phyloP scores from a whole-genome alignment of 2,329 filamentous ascomycete species.

The Dothistroma pini region DNA sequence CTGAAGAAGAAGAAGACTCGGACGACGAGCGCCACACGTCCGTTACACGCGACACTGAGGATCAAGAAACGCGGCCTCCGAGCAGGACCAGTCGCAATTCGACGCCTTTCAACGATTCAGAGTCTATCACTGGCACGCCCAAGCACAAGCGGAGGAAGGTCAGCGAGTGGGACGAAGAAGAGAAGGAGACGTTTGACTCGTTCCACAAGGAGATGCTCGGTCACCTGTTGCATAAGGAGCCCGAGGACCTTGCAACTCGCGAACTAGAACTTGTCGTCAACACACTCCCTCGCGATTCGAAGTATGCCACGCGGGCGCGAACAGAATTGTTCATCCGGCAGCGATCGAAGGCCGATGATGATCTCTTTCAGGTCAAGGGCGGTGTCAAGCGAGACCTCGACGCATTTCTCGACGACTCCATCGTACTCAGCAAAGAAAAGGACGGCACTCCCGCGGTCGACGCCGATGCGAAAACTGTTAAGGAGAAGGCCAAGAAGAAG shows the following conservation, averaged over 20 bases:
- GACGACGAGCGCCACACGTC: slow-evolving; percentile 69
- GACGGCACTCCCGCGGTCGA: slow-evolving; percentile 26
- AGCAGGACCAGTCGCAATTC: slow-evolving; percentile 62
- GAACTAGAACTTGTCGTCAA: slow-evolving; percentile 54
- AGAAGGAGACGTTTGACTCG: slow-evolving; percentile 47
- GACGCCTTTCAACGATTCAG: slow-evolving; percentile 50
- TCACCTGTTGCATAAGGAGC: slow-evolving; percentile 55
- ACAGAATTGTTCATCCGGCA: slow-evolving; percentile 69
- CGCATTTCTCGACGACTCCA: slow-evolving; percentile 20
- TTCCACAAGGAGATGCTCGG: slow-evolving; percentile 46
- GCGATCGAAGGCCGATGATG: slow-evolving; percentile 79
- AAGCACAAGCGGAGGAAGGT: slow-evolving; percentile 46
- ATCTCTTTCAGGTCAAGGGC: slow-evolving; percentile 65
- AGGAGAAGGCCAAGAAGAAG: slow-evolving; percentile 54
- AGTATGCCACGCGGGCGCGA: slow-evolving; percentile 71
- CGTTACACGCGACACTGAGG: slow-evolving; percentile 73
- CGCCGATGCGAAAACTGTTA: slow-evolving; percentile 34
- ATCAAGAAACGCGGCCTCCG: slow-evolving; percentile 74
- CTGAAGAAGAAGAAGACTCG: slow-evolving; percentile 75
- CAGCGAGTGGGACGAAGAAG: slow-evolving; percentile 43
- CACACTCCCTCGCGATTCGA: slow-evolving; percentile 54
- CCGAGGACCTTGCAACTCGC: slow-evolving; percentile 65
- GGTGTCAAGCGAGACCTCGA: slow-evolving; percentile 46
- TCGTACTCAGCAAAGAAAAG: slow-evolving; percentile 22
- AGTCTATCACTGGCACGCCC: slow-evolving; percentile 41